Base-by-base conservation (phyloP, 306 rosid genomes). In the Castanospermum australe region DNA sequence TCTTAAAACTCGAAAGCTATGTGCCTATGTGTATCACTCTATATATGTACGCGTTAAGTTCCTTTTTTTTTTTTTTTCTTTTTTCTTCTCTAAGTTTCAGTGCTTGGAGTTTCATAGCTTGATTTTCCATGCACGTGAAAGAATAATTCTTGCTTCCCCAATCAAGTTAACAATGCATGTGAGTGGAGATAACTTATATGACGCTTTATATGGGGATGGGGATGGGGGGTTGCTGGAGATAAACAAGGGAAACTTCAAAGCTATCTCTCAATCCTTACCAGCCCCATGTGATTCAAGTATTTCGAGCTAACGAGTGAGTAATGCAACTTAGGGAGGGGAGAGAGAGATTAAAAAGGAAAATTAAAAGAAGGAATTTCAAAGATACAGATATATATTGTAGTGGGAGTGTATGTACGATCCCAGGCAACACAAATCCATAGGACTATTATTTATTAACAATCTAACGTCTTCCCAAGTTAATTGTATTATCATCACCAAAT, bases 401-500 rank as follows among this genome's bases (percentile, higher is more conserved):
- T 20, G 28, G 15, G 28, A 2, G 42, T 60, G 78, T 67, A 77
- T 81, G 80, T 80, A 82, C 68, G 85, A 88, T 82, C 69, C 61
- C 21, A 78, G 82, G 86, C 89, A 82, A 24, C 87, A 67, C 88
- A 85, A 83, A 91, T 91, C 96, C 91, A 87, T 80, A 85, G 83
- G 86, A 67, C 35, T 59, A 51, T 66, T 61, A 42, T 71, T 54
- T 64, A 54, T 50, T 52, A 39, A 83, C 15, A 21, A 38, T 50
- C 21, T 6, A 54, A 71, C 61, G 54, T 18, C 66, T 69, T 81
- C 60, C 72, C 50, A 54, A 17, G 75, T 67, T 63, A 61, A 14
- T 48, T 33, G 4, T 5, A 21, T 78, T 70, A 68, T 50, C 36
- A 30, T 70, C 10, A 35, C 33, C 32, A 70, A 80, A 85, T 85